A percentile compares a stretch with the other conserved stretches of the same genome.
These are phyloP conservation scores for Cryptococcus maquisensis DNA, from an alignment of 1,284 basidiomycete genomes.

Conservation along the genomic window DNA sequence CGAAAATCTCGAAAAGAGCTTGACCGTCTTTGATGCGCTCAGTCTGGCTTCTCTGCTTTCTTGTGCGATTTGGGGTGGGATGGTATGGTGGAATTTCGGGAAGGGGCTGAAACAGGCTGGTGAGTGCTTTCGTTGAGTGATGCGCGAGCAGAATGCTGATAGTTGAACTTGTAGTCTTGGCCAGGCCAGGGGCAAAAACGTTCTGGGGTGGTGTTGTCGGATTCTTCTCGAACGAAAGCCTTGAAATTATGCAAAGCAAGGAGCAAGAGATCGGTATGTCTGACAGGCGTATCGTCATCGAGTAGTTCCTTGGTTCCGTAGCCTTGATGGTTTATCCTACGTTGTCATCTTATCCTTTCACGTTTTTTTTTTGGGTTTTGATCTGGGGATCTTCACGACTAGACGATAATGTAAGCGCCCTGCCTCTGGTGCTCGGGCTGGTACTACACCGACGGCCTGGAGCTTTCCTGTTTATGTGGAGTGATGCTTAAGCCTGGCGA, in stretches of 20 bases:
- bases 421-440: too few species aligned
- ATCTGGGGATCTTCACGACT: too few species aligned
- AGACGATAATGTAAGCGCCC: too few species aligned
- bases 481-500: too few species aligned
- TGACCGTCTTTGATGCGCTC: constrained; percentile 50
- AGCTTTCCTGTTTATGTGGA: too few species aligned
- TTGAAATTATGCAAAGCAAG: constrained; percentile 8
- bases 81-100: constrained; percentile 53
- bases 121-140: constrained; percentile 15
- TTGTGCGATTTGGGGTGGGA: constrained; percentile 65
- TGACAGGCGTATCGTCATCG: constrained; percentile 21
- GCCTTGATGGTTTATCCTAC: too few species aligned
- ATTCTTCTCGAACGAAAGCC: constrained; percentile 8
- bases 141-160: background rate
- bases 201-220: constrained; percentile 5
- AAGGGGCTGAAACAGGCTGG: constrained; percentile 43
- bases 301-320: constrained; percentile 4
- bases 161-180: constrained; percentile 8
- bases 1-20: constrained; percentile 28
- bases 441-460: too few species aligned
- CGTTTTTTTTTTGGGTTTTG: too few species aligned
- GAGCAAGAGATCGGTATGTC: constrained; percentile 12
- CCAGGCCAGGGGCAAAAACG: constrained; percentile 6
- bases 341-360: too few species aligned
- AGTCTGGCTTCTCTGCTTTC: constrained; percentile 68